Evolutionary conservation across 2,329 filamentous ascomycete species (phyloP).

Genomic region (Whalleya microplaca): DNA sequence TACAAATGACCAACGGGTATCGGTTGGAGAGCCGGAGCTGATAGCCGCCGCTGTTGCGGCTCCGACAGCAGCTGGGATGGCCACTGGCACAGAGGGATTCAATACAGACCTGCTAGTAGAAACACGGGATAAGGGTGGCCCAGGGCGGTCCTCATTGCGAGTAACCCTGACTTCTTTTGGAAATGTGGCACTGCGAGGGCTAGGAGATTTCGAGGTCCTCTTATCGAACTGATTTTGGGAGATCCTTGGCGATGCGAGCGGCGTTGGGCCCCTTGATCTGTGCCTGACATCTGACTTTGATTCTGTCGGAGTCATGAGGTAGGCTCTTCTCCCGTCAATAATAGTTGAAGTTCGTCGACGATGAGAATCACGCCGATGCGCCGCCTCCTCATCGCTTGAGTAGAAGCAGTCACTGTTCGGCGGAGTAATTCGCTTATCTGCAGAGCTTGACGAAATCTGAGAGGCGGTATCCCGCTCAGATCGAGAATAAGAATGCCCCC

Average conservation of each 20-base stretch:
- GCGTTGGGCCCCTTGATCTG: slow-evolving; percentile 30
- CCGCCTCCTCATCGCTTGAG: slow-evolving; percentile 38
- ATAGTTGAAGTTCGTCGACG: slow-evolving; percentile 30
- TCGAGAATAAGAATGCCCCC: slow-evolving; percentile 19
- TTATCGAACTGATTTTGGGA: slow-evolving; percentile 33
- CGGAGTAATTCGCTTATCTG: slow-evolving; percentile 25
- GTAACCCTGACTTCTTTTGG: slow-evolving; percentile 31
- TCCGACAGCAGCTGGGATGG: slow-evolving; percentile 24
- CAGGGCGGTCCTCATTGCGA: slow-evolving; percentile 26
- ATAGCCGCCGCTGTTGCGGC: slow-evolving; percentile 11
- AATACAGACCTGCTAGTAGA: slow-evolving; percentile 30
- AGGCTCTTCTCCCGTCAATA: slow-evolving; percentile 24
- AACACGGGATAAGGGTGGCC: slow-evolving; percentile 28
- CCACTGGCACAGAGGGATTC: slow-evolving; percentile 16
- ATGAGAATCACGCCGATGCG: slow-evolving; percentile 18
- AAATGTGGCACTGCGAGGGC: slow-evolving; percentile 36
- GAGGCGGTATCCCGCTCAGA: slow-evolving; percentile 30
- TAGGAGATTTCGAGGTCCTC: slow-evolving; percentile 25
- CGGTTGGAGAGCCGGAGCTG: slow-evolving; percentile 12
- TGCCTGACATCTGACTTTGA: slow-evolving; percentile 22
- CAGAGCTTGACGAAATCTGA: slow-evolving; percentile 26
- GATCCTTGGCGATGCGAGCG: slow-evolving; percentile 29
- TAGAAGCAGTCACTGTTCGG: slow-evolving; percentile 30
- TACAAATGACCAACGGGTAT: slow-evolving; percentile 17
- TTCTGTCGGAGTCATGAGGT: slow-evolving; percentile 26